Conservation (phyloP, 2,329 filamentous ascomycete genomes). For the Phyllosticta citriasiana region DNA sequence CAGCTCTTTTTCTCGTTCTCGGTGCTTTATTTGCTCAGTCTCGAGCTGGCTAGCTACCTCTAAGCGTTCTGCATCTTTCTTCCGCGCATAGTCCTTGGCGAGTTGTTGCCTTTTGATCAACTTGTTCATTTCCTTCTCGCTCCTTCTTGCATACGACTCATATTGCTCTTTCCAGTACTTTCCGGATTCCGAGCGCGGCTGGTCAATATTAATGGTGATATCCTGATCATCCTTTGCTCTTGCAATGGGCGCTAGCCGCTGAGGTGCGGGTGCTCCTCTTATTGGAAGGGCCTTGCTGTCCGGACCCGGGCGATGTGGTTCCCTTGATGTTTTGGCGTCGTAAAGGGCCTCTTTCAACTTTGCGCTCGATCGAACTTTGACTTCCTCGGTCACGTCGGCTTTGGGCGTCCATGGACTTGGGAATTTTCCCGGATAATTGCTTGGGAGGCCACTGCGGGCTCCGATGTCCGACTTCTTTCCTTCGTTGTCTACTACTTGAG, state of each 20-base stretch:
- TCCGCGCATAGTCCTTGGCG: conserved; percentile 67
- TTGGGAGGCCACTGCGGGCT: conserved; percentile 38
- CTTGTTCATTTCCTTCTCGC: conserved; percentile 64
- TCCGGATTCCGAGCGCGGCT: conserved; percentile 65
- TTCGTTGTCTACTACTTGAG: conserved; percentile 47
- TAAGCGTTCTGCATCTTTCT: conserved; percentile 63
- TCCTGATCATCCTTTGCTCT: conserved; percentile 44
- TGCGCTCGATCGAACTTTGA: conserved; percentile 21
- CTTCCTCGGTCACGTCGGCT: conserved; percentile 19
- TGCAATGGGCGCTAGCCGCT: neutral
- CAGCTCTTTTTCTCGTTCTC: conserved; percentile 54
- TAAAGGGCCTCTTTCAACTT: conserved; percentile 37
- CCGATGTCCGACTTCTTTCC: conserved; percentile 35
- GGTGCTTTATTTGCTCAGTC: conserved; percentile 57
- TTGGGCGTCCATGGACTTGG: conserved; percentile 42
- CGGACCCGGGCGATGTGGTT: neutral
- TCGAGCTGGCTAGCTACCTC: conserved; percentile 56
- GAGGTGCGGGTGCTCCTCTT: neutral
- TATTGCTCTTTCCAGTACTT: conserved; percentile 75
- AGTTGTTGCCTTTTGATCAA: conserved; percentile 70
- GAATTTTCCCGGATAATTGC: conserved; percentile 37
- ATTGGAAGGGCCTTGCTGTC: neutral
- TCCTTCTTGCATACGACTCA: conserved; percentile 61
- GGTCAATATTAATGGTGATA: conserved; percentile 59
- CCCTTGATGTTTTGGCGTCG: conserved; percentile 16